Evolutionary conservation across 2,329 filamentous ascomycete genomes (phyloP).

Genomic region (Ceratocystis harringtonii): DNA sequence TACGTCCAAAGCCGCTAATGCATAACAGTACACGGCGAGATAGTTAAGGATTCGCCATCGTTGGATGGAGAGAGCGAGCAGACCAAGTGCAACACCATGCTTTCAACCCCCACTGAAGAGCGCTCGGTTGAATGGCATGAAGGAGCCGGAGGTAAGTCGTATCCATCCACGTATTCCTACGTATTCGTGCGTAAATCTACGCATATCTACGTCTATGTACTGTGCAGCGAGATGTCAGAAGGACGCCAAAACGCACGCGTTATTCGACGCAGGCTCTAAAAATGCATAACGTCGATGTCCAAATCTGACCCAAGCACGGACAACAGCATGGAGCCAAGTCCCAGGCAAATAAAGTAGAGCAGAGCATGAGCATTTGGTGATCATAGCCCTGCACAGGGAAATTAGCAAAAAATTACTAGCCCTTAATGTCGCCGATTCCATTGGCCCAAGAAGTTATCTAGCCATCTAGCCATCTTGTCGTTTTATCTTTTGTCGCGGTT

Average conservation of each 20-base stretch:
- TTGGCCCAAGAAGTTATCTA: background rate
- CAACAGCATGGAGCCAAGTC: background rate
- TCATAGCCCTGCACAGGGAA: background rate
- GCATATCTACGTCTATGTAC: background rate
- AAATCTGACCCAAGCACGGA: background rate
- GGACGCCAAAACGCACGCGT: background rate
- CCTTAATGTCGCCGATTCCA: background rate
- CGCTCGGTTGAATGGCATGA: background rate
- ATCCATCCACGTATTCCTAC: background rate
- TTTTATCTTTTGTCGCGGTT: no score
- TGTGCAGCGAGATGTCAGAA: background rate
- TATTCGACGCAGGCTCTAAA: background rate
- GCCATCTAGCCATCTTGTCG: no score
- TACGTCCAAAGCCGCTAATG: background rate
- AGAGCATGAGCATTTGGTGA: background rate
- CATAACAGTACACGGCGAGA: background rate
- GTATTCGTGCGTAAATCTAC: background rate
- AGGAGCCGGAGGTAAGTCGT: background rate
- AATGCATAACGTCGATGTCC: background rate
- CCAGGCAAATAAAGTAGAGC: background rate
- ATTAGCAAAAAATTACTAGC: background rate
- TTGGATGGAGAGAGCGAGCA: background rate
- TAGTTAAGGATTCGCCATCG: background rate
- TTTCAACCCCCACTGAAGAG: background rate
- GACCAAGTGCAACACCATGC: background rate